Base-by-base conservation (phyloP, 2,329 filamentous ascomycete genomes). In the Ascochyta pisi region DNA sequence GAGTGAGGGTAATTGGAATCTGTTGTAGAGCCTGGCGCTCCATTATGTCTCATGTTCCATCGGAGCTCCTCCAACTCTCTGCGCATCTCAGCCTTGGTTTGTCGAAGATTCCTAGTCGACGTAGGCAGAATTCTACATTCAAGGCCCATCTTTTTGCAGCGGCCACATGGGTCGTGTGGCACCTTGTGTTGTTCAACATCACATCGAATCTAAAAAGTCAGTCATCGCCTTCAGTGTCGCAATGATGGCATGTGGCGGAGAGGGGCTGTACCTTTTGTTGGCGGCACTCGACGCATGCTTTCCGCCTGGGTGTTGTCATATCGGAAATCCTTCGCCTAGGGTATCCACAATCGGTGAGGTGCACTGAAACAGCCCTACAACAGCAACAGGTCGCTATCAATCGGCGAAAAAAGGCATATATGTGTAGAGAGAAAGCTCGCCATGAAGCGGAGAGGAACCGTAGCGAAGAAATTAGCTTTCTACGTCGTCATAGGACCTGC, bases 31-130 rank as follows among this genome's bases (percentile, higher is more conserved):
- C 55, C 55, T 34, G 50, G 61, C 16, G 53, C 47, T 34, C 57
- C 44, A 16, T 57, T 62, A 16, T 70, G 67, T 35, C 71, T 67
- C 63, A 74, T 68, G 33, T 71, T 73, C 73, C 71, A 74, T 54
- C 68, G 64, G 43, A 75, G 56, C 45, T 74, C 70, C 48, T 75
- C 73, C 9, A 75, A 60, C 51, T 75, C 73, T 46, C 73, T 62
- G 29, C 73, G 70, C 73, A 75, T 75, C 53, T 75, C 73, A 22
- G 73, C 73, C 51, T 75, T 75, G 31, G 73, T 75, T 48, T 75
- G 73, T 23, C 73, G 68, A 33, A 75, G 53, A 45, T 75, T 75
- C 46, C 73, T 63, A 10, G 73, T 75, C 16, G 70, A 73, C 9
- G 73, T 75, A 10, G 73, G 73, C 40, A 75, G 57, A 23, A 75